phyloP scores from a whole-genome alignment of 2,329 filamentous ascomycete species.

The Plectosphaerella plurivora region DNA sequence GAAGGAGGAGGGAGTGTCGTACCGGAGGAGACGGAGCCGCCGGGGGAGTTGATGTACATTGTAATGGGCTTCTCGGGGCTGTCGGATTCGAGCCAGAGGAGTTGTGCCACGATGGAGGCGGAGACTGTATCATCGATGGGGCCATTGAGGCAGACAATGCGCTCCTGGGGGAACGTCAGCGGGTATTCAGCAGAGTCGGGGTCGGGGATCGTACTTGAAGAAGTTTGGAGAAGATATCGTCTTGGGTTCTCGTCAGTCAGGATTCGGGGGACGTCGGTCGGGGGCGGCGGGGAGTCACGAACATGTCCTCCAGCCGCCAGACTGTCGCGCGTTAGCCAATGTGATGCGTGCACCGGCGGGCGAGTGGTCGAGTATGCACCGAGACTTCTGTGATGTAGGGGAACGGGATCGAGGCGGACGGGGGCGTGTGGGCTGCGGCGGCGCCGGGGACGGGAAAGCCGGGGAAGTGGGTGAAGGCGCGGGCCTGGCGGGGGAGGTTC shows the following conservation, averaged over 20 bases:
- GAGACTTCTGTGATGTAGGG: conserved; percentile 56
- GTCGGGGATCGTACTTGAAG: conserved; percentile 52
- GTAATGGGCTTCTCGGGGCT: conserved; percentile 92
- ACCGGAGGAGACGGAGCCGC: conserved; percentile 79
- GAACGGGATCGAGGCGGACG: conserved; percentile 43
- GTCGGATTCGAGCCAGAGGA: conserved; percentile 97
- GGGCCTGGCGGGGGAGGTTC: conserved; percentile 25
- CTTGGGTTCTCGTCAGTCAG: conserved; percentile 32
- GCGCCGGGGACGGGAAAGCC: conserved; percentile 19
- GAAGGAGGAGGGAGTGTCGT: conserved; percentile 7
- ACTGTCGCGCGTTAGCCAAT: conserved; percentile 41
- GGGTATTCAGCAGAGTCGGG: conserved; percentile 8
- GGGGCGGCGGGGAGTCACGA: conserved; percentile 26
- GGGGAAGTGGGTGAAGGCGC: conserved; percentile 38
- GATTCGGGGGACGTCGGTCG: conserved; percentile 4
- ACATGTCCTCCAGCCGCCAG: conserved; percentile 76
- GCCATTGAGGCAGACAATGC: conserved; percentile 91
- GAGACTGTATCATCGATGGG: conserved; percentile 85
- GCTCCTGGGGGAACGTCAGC: conserved; percentile 54
- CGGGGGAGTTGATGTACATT: conserved; percentile 96
- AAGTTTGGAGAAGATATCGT: conserved; percentile 78
- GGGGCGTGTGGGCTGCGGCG: conserved; percentile 10
- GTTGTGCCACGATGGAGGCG: conserved; percentile 90
- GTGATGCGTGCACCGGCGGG: not conserved
- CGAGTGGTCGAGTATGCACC: conserved; percentile 24